Conservation (phyloP, 2,329 filamentous ascomycete species). For the Phaeosphaeria sp. region DNA sequence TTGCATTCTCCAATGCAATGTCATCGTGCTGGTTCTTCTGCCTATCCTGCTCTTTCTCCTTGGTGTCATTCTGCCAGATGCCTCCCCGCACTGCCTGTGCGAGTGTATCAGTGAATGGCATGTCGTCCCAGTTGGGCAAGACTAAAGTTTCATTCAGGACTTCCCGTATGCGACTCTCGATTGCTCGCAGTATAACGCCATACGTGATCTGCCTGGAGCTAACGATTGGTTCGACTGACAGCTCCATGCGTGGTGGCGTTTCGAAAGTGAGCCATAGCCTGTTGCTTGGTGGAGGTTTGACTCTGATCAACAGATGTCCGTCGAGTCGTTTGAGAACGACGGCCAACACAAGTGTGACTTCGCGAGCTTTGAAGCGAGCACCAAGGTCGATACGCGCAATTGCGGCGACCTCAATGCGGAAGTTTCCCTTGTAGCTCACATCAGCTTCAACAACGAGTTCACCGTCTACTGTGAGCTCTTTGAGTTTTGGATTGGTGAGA, state of each 20-base stretch:
- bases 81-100: constrained; percentile 83
- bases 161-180: constrained; percentile 93
- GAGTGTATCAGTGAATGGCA: constrained; percentile 85
- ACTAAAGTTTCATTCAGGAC: constrained; percentile 92
- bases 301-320: constrained; percentile 81
- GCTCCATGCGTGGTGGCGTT: constrained; percentile 89
- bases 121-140: constrained; percentile 93
- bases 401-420: constrained; percentile 88
- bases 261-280: constrained; percentile 96
- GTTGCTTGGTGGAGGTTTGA: constrained; percentile 96
- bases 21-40: constrained; percentile 21
- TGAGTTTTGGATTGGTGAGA: constrained; percentile 86
- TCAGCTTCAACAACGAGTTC: constrained; percentile 88
- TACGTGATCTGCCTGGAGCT: constrained; percentile 96
- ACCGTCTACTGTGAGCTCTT: constrained; percentile 88
- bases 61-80: constrained; percentile 66
- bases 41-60: constrained; percentile 17
- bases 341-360: constrained; percentile 88
- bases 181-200: constrained; percentile 86
- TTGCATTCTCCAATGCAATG: constrained; percentile 16
- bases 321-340: constrained; percentile 84
- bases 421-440: constrained; percentile 86
- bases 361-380: constrained; percentile 83
- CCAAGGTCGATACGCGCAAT: constrained; percentile 92
- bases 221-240: constrained; percentile 94